Percentiles rank a stretch among this genome's conserved stretches.
phyloP scores from a whole-genome alignment of 2,329 filamentous ascomycete species.

The Purpureocillium takamizusanense region DNA sequence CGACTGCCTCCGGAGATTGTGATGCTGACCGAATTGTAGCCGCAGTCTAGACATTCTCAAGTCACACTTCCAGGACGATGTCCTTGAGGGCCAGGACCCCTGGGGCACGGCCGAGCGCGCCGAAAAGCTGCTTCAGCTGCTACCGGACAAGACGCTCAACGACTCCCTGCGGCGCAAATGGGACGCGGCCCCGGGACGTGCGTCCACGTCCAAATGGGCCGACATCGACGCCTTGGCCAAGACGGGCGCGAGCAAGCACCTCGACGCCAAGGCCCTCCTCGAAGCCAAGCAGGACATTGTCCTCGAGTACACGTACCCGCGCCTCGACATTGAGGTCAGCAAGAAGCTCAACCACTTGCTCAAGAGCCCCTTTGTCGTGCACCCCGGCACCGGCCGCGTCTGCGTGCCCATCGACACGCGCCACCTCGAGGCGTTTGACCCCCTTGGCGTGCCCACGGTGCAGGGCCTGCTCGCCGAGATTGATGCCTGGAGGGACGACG shows the following conservation, averaged over 20 bases:
- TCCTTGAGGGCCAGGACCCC: conserved; percentile 78
- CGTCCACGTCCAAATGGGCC: conserved; percentile 78
- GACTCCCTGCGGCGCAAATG: conserved; percentile 82
- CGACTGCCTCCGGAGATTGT: not conserved
- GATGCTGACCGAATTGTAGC: conserved; percentile 25
- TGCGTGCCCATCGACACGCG: conserved; percentile 86
- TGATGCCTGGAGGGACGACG: conserved; percentile 60
- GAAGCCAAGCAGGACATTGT: conserved; percentile 95
- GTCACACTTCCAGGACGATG: conserved; percentile 72
- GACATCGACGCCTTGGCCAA: conserved; percentile 86
- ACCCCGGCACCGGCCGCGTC: conserved; percentile 86
- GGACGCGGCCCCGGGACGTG: conserved; percentile 70
- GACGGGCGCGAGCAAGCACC: conserved; percentile 58
- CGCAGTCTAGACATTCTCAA: conserved; percentile 82
- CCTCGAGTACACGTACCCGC: conserved; percentile 94
- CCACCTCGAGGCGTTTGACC: conserved; percentile 74
- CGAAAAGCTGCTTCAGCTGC: conserved; percentile 70
- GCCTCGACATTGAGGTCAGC: conserved; percentile 92
- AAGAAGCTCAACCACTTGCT: conserved; percentile 98
- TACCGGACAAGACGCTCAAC: conserved; percentile 72
- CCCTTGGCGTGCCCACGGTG: conserved; percentile 80
- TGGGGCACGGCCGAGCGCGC: conserved; percentile 64
- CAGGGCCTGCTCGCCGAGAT: conserved; percentile 76
- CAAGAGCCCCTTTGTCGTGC: conserved; percentile 93
- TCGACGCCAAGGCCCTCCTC: conserved; percentile 65